Evolutionary conservation across 306 rosid species (phyloP), one percentile per base, ranked within the genome.

Genomic region (Alnus glutinosa): DNA sequence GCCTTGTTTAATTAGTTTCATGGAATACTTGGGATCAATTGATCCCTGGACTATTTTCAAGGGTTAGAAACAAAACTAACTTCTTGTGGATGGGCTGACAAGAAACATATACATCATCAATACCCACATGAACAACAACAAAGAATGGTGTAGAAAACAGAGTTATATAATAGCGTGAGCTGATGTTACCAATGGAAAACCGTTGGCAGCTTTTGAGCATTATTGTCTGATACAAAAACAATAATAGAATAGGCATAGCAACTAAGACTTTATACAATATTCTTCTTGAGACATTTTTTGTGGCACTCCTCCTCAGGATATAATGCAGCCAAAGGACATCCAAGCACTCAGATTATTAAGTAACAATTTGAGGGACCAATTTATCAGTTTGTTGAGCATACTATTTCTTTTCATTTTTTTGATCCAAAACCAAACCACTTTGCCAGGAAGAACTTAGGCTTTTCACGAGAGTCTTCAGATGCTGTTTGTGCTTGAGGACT

Each of bases 351-450:
- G 39, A 36, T 15, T 9, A 12, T 64, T 16, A 36, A 36, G 23
- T 1, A 64, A 36, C 6, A 64, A 64, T 64, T 64, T 15, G 4
- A 8, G 1, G 10, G 55, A 63, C 63, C 5, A 51, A 12, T 39
- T 44, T 12, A 32, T 39, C 18, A 9, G 37, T 55, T 51, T 54
- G 69, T 64, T 74, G 73, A 66, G 77, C 74, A 46, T 70, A 63
- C 18, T 39, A 63, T 55, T 16, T 44, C 49, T 51, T 78, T 34
- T 90, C 88, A 94, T 89, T 90, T 90, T 71, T 90, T 71, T 23
- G 90, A 47, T 63, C 97, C 97, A 85, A 94, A 92, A 87, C 94
- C 94, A 69, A 94, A 90, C 98, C 98, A 92, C 75, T 88, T 89
- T 71, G 92, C 86, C 13, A 92, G 82, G 88, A 85, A 94, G 82